Evolutionary conservation across 2,329 filamentous ascomycete species (phyloP).

Genomic region (Zalaria obscura): DNA sequence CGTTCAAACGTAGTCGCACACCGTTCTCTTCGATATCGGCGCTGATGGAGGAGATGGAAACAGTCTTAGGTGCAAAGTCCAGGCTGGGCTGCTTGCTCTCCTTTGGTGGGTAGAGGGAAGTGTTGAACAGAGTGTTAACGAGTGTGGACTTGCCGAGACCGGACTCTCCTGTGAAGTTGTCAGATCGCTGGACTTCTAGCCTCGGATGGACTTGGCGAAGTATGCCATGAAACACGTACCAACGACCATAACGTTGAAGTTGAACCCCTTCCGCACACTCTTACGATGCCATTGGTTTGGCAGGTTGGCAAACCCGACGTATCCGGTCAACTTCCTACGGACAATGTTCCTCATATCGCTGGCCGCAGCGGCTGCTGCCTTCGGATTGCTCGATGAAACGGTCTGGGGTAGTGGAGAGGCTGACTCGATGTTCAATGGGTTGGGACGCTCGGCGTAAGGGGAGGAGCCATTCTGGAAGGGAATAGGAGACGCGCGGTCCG

Average conservation of each 20-base stretch:
- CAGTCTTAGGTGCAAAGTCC: conserved; percentile 89
- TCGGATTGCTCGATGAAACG: conserved; percentile 50
- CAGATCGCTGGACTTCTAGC: background rate
- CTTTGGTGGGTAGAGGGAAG: conserved; percentile 94
- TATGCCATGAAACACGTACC: conserved; percentile 54
- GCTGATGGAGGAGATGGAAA: conserved; percentile 40
- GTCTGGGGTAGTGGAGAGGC: conserved; percentile 32
- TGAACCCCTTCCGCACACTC: conserved; percentile 99
- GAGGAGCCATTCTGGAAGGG: conserved; percentile 35
- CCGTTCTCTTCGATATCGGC: conserved; percentile 87
- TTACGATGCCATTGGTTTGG: conserved; percentile 99
- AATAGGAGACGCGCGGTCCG: conserved; percentile 32
- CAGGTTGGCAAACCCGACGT: conserved; percentile 96
- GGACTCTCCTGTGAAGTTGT: conserved; percentile 63
- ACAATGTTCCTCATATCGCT: conserved; percentile 78
- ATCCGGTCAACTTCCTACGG: conserved; percentile 92
- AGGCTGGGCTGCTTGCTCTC: conserved; percentile 95
- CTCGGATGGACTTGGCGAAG: background rate
- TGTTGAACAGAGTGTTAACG: conserved; percentile 99
- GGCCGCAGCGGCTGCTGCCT: conserved; percentile 35
- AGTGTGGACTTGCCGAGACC: conserved; percentile 97
- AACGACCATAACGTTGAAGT: conserved; percentile 99
- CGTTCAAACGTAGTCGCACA: conserved; percentile 86
- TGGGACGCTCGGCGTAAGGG: conserved; percentile 44
- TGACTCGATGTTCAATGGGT: conserved; percentile 36